Conservation (phyloP, 2,329 filamentous ascomycete genomes). For the Trichoderma aggressivum region DNA sequence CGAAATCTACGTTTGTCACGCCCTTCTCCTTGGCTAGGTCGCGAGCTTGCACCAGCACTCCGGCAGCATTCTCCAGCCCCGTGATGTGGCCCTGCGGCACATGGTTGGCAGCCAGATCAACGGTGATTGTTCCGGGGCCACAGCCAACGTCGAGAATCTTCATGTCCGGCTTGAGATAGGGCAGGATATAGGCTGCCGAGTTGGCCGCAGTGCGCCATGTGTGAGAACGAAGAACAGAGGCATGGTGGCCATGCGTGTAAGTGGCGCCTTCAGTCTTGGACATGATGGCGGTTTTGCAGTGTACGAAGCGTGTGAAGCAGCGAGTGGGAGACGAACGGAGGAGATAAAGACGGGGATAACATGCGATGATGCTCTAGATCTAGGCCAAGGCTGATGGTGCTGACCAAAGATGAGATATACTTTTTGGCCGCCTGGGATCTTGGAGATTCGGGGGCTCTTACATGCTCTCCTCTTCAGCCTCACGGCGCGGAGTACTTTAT, state of each 20-base stretch:
- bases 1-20: conserved; percentile 35
- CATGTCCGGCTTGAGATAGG: conserved; percentile 37
- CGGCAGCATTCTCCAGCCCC: conserved; percentile 38
- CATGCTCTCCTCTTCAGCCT: background rate
- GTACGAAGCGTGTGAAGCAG: background rate
- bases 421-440: background rate
- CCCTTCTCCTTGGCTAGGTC: conserved; percentile 25
- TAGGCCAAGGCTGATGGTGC: background rate
- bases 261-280: conserved; percentile 21
- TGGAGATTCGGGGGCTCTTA: conserved; percentile 6
- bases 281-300: background rate
- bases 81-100: conserved; percentile 36
- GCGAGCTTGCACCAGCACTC: conserved; percentile 33
- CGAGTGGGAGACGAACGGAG: background rate
- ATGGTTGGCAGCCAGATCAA: conserved; percentile 33
- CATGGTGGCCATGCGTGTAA: conserved; percentile 41
- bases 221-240: conserved; percentile 37
- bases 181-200: conserved; percentile 42
- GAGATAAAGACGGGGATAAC: background rate
- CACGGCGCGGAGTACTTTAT: background rate
- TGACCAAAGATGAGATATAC: conserved; percentile 1
- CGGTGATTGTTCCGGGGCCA: conserved; percentile 48
- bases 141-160: conserved; percentile 47
- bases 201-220: conserved; percentile 40
- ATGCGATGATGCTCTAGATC: background rate